phyloP scores from a whole-genome alignment of 179 eudicot genomes.

The Patellifolia procumbens region DNA sequence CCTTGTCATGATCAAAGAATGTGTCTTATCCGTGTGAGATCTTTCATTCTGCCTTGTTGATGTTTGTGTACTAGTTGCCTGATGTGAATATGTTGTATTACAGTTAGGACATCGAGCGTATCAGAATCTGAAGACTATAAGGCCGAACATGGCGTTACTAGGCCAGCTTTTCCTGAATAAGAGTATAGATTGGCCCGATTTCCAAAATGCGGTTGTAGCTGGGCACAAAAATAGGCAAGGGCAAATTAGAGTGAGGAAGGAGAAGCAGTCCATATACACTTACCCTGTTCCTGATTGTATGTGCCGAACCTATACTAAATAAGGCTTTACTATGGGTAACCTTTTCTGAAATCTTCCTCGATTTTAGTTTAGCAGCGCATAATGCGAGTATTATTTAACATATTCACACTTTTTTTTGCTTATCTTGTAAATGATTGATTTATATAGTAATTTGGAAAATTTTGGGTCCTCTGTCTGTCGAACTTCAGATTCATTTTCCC shows the following conservation, averaged over 20 bases:
- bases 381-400: background rate
- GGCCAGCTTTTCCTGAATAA: conserved; percentile 75
- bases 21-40: no score
- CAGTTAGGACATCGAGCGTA: conserved; percentile 84
- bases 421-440: background rate
- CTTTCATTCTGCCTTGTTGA: no score
- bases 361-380: background rate
- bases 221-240: conserved; percentile 91
- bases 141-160: conserved; percentile 71
- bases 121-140: conserved; percentile 68
- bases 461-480: background rate
- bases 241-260: conserved; percentile 62
- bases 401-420: background rate
- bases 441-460: background rate
- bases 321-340: background rate
- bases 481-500: no score
- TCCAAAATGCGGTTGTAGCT: conserved; percentile 48
- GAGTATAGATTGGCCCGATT: conserved; percentile 65
- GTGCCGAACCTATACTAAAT: conserved; percentile 52
- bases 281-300: conserved; percentile 91
- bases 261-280: conserved; percentile 78
- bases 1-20: background rate
- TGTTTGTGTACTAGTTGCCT: background rate
- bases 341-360: background rate
- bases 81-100: background rate